phyloP scores from a whole-genome alignment of 768 basidiomycete species.

The Russula virescens region DNA sequence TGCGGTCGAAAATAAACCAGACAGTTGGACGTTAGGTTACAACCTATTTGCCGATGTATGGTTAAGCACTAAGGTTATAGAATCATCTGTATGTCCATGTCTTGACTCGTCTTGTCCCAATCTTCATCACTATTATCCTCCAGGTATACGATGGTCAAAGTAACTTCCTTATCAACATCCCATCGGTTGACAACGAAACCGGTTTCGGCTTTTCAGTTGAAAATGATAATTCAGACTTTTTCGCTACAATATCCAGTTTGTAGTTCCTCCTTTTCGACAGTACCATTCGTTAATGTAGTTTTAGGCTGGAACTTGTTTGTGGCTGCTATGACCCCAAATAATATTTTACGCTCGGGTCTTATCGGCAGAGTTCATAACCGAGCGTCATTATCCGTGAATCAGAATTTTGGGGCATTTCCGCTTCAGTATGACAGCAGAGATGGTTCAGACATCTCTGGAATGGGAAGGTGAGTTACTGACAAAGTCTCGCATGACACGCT shows the following conservation, averaged over 20 bases:
- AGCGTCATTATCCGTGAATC: not conserved
- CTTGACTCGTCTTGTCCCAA: not conserved
- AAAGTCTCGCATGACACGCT: no score
- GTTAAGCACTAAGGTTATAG: conserved; percentile 48
- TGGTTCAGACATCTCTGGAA: conserved; percentile 3
- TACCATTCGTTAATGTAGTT: not conserved
- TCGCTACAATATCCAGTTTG: no score
- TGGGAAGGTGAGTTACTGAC: conserved; percentile 12
- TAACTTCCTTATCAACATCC: not conserved
- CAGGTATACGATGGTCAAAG: conserved; percentile 15
- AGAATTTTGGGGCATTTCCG: not conserved
- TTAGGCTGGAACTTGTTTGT: conserved; percentile 14
- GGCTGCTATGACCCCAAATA: conserved; percentile 11
- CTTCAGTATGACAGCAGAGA: not conserved
- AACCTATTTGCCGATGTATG: conserved; percentile 59
- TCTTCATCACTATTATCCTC: not conserved
- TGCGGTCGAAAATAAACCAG: conserved; percentile 1
- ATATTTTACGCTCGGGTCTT: not conserved
- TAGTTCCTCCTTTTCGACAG: no score
- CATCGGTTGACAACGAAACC: no score
- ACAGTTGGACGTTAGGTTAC: conserved; percentile 54
- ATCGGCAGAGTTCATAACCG: conserved; percentile 6
- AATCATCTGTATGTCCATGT: conserved; percentile 15
- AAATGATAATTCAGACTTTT: no score
- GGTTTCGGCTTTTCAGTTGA: no score